Percentiles rank a stretch among this genome's conserved stretches.
Conservation (phyloP, 192 early-diverging fungal species). For the Coemansia sp. region DNA sequence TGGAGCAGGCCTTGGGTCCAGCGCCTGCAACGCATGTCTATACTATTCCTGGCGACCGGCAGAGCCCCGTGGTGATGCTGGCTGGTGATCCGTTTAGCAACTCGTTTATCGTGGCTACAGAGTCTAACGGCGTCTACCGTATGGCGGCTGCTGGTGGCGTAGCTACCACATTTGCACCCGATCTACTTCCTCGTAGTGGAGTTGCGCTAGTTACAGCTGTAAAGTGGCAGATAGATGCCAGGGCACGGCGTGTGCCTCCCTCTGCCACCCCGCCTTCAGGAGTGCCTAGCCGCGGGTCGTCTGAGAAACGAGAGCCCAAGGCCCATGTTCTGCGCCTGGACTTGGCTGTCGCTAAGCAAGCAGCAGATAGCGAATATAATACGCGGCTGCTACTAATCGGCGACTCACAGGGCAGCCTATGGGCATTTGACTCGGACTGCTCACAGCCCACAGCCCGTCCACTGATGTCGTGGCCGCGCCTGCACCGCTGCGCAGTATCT, state of each 20-base stretch:
- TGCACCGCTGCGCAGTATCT: conserved; percentile 31
- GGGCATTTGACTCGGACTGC: conserved; percentile 26
- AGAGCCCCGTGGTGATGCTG: conserved; percentile 23
- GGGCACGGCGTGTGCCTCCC: neutral
- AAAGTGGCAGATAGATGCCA: conserved; percentile 11
- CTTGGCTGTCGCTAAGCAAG: neutral
- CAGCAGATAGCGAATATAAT: neutral
- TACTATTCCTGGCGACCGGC: neutral
- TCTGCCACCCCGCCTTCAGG: neutral
- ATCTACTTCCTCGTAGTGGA: neutral
- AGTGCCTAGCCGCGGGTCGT: neutral
- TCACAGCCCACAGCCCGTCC: neutral
- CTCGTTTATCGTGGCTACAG: conserved; percentile 26
- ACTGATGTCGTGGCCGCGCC: conserved; percentile 13
- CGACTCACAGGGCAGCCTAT: conserved; percentile 29
- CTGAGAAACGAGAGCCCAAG: neutral
- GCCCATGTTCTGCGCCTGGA: conserved; percentile 4
- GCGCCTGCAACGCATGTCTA: neutral
- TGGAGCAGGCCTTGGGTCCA: neutral
- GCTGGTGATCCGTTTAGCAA: conserved; percentile 26
- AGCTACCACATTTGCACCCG: conserved; percentile 1
- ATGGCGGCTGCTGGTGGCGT: conserved; percentile 13
- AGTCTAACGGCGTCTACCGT: conserved; percentile 18
- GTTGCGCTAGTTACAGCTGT: conserved; percentile 12
- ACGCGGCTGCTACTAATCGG: conserved; percentile 32